phyloP scores from a whole-genome alignment of 2,329 filamentous ascomycete species.

The Talaromyces sp. region DNA sequence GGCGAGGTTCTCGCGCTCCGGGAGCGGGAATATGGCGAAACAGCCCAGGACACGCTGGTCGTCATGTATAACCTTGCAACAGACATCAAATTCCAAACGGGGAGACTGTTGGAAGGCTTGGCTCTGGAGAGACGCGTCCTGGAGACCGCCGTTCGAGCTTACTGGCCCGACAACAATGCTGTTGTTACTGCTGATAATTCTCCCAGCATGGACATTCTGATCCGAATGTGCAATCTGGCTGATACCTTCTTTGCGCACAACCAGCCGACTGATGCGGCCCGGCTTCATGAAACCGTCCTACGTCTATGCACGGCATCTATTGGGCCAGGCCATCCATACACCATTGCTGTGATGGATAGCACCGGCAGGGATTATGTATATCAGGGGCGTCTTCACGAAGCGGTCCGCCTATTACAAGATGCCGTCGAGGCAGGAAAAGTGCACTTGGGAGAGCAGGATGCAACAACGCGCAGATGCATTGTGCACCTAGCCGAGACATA shows the following conservation, averaged over 20 bases:
- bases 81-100: slow-evolving; percentile 8
- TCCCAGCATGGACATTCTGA: slow-evolving; percentile 9
- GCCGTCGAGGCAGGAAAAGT: slow-evolving; percentile 12
- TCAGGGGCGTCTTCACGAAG: slow-evolving; percentile 10
- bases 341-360: slow-evolving; percentile 13
- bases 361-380: slow-evolving; percentile 13
- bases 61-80: slow-evolving; percentile 8
- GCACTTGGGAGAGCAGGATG: slow-evolving; percentile 10
- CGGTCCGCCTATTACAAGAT: slow-evolving; percentile 12
- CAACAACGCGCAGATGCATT: slow-evolving; percentile 11
- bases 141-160: slow-evolving; percentile 6
- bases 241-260: slow-evolving; percentile 11
- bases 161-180: slow-evolving; percentile 2
- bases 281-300: slow-evolving; percentile 10
- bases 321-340: slow-evolving; percentile 12
- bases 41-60: slow-evolving; percentile 5
- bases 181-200: not conserved
- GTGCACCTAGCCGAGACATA: slow-evolving; percentile 12
- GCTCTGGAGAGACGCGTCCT: slow-evolving; percentile 7
- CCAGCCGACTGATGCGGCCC: slow-evolving; percentile 3
- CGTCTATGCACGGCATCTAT: slow-evolving; percentile 10
- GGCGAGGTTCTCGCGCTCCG: not conserved
- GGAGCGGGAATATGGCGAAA: slow-evolving; percentile 6
- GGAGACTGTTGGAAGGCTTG: slow-evolving; percentile 5
- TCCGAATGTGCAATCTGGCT: slow-evolving; percentile 11